Evolutionary conservation across 192 early-diverging fungal genomes (phyloP), one percentile per base, ranked within the genome.

Genomic region (Podila clonocystis): DNA sequence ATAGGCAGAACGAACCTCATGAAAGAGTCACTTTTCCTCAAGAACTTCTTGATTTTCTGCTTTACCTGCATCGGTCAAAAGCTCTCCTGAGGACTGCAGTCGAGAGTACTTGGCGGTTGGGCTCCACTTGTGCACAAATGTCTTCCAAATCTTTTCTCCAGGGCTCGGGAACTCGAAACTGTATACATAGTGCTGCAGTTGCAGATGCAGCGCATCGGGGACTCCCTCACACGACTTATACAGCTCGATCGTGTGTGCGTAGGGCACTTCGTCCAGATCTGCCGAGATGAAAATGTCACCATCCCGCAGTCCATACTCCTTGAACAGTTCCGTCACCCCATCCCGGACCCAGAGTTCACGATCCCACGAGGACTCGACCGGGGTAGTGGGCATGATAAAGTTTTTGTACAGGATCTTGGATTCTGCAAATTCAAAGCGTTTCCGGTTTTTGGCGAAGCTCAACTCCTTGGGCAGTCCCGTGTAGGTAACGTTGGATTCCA

Each of bases 11-110:
- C n/a, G n/a, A n/a, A n/a, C n/a, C n/a, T n/a, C n/a, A n/a, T n/a
- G n/a, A n/a, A n/a, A n/a, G n/a, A n/a, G n/a, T n/a, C n/a, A n/a
- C n/a, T n/a, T n/a, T n/a, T n/a, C n/a, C n/a, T n/a, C n/a, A n/a
- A n/a, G n/a, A n/a, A n/a, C n/a, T n/a, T n/a, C n/a, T n/a, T n/a
- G n/a, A n/a, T n/a, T n/a, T n/a, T n/a, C n/a, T n/a, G n/a, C n/a
- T n/a, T n/a, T 84, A 80, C 91, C 90, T 70, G 91, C 85, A 72
- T 89, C 88, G 26, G 84, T 73, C 22, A 92, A 73, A 20, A 91
- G 72, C 13, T 55, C 20, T 50, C 77, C 65, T 0, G 86, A 70
- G 3, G 71, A 36, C 28, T 79, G 75, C 6, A 63, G 48, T 66
- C 89, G 89, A 17, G 67, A 62, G 77, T 84, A 84, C 7, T 31